These are phyloP conservation scores for Planoprotostelium fungivorum DNA, from an alignment of 78 protist species.

Conservation along the genomic window DNA sequence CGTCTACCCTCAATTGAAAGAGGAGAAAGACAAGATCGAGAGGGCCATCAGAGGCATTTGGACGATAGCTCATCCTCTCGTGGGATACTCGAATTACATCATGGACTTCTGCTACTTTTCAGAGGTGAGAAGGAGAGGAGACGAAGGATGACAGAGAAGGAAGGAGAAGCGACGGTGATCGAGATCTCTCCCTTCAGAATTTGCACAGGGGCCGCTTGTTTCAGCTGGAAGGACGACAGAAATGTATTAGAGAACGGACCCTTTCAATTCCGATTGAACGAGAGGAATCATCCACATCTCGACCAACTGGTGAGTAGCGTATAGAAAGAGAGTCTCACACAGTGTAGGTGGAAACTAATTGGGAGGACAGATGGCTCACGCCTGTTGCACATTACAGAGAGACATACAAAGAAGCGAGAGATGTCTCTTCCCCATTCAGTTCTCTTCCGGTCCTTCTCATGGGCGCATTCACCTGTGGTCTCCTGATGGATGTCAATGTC, in stretches of 20 bases:
- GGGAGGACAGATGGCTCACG: constrained; percentile 10
- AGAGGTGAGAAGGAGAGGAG: not conserved
- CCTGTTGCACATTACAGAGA: not conserved
- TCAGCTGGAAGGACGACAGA: constrained; percentile 9
- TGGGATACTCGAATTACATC: not conserved
- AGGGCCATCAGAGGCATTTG: constrained; percentile 2
- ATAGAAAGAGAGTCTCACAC: not conserved
- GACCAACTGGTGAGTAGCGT: not conserved
- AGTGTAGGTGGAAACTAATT: constrained; percentile 2
- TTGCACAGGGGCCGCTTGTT: constrained; percentile 17
- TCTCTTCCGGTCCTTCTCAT: too few species aligned
- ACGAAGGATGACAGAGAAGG: too few species aligned
- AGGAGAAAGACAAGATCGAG: constrained; percentile 3
- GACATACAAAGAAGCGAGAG: not conserved
- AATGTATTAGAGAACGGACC: not conserved
- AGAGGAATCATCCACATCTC: not conserved
- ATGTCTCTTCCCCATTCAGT: too few species aligned
- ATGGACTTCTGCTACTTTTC: constrained; percentile 12
- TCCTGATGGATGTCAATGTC: not conserved
- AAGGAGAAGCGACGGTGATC: not conserved
- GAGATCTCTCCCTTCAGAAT: constrained; percentile 16
- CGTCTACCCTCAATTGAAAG: constrained; percentile 7
- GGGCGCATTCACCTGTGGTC: not conserved
- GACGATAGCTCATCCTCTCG: not conserved
- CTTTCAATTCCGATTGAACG: not conserved